A percentile compares a stretch with the other conserved stretches of the same genome.
Evolutionary conservation across 495 filamentous ascomycete genomes (phyloP).

Genomic region (Xylaria grammica): DNA sequence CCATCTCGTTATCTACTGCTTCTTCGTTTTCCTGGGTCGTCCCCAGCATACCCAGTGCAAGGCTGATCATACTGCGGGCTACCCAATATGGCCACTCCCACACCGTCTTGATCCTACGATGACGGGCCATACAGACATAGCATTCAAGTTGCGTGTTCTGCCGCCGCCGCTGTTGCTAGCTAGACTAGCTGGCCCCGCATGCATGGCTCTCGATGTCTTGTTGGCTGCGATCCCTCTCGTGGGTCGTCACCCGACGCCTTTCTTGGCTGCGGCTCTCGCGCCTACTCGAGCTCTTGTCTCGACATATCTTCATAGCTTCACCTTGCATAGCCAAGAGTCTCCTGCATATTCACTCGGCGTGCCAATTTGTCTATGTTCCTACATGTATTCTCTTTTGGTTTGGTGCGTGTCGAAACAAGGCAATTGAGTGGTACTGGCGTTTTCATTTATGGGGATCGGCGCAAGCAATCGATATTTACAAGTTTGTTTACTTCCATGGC

Average conservation of each 20-base stretch:
- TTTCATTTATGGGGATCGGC: constrained; percentile 14
- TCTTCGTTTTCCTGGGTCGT: constrained; percentile 7
- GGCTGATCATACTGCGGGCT: constrained; percentile 2
- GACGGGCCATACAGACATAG: background rate
- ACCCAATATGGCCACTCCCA: constrained; percentile 3
- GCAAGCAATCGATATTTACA: constrained; percentile 14
- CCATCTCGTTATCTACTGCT: background rate
- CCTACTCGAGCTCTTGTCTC: constrained; percentile 2
- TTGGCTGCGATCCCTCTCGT: background rate
- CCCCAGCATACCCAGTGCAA: constrained; percentile 10
- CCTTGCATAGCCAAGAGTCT: constrained; percentile 19
- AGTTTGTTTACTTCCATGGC: constrained; percentile 7
- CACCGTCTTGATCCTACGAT: background rate
- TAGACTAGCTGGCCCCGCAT: background rate
- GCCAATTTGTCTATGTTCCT: constrained; percentile 3
- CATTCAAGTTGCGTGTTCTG: background rate
- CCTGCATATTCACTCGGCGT: constrained; percentile 8
- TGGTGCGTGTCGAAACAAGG: background rate
- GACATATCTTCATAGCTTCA: constrained; percentile 10
- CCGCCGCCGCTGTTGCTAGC: no score
- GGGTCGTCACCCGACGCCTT: constrained; percentile 2
- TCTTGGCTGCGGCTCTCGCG: constrained; percentile 13
- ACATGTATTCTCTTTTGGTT: constrained; percentile 1
- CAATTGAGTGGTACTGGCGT: constrained; percentile 10
- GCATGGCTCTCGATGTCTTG: background rate